Evolutionary conservation across 1,284 basidiomycete species (phyloP), one percentile per base, ranked within the genome.

Genomic region (Leccinum fuscescens): DNA sequence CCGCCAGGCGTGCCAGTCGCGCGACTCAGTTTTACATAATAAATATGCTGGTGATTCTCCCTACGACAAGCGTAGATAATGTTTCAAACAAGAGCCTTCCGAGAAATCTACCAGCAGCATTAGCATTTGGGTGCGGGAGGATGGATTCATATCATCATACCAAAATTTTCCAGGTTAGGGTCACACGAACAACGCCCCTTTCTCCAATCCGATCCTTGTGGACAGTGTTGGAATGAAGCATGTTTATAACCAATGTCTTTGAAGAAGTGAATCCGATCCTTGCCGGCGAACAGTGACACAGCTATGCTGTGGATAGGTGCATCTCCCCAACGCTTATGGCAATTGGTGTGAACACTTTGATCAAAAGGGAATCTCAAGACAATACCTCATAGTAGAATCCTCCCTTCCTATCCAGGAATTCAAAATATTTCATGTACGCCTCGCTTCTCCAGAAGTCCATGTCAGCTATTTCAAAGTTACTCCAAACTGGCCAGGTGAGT

Each of bases 271-370:
- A 93, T 78, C 69, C 92, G 84, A 61, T 88, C 82, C 72, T 83
- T 88, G 55, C 78, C 71, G 2, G 86, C 84, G 67, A 94, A 92
- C 22, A 94, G 72, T 0, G 88, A 83, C 0, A 84, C 89, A 1
- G 88, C 93, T 60, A 94, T 92, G 56, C 86, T 90, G 69, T 94
- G 92, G 7, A 94, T 83, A 3, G 92, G 93, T 7, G 94, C 93
- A 71, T 95, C 93, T 56, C 93, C 93, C 92, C 91, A 92, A 56
- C 90, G 80, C 82, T 87, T 64, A 57, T 51, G 50, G n/a, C n/a
- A 12, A 44, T 20, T 22, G 50, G 9, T 27, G 51, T 64, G 39
- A 66, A 35, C 15, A 33, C 22, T 49, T 17, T 14, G 14, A 53
- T 17, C 14, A 55, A 46, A 12, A 54, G 39, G 11, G 15, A 0